Evolutionary conservation across 2,329 filamentous ascomycete genomes (phyloP), one percentile per base, ranked within the genome.

Genomic region (Beauveria sp.): DNA sequence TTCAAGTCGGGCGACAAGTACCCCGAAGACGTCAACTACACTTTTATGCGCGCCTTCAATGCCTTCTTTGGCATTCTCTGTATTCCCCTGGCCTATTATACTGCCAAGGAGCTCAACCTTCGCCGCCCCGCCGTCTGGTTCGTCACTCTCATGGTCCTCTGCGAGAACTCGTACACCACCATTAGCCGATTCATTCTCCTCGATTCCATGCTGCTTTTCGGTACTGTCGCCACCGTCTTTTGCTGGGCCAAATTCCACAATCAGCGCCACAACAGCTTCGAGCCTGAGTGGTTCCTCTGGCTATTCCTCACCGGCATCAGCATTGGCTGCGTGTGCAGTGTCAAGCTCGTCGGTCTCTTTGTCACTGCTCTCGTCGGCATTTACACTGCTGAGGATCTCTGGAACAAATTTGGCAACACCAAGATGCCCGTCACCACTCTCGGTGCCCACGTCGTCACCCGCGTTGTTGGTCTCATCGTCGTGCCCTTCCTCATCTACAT

Each of bases 1-100:
- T 99, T 99, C 84, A 99, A 99, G 77, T 97, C 93, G 59, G 94
- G 94, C 73, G 94, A 97, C 72, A 92, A 85, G 59, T 99, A 99
- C 73, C 94, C 94, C 12, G 85, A 87, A 67, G 91, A 97, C 70
- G 82, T 99, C 71, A 89, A 99, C 80, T 99, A 96, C 76, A 96
- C 92, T 68, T 96, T 96, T 72, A 99, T 99, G 96, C 91, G 94
- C 68, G 84, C 93, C 64, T 99, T 99, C 84, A 99, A 97, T 74
- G 89, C 93, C 65, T 85, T 91, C 65, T 99, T 97, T 73, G 94
- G 94, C 63, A 93, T 92, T 64, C 80, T 94, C 63, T 97, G 91
- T 71, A 87, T 99, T 52, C 94, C 94, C 20, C 78, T 99, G 75
- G 93, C 94, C 61, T 99, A 97, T 80, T 97, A 85, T 75, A 99